phyloP scores from a whole-genome alignment of 768 basidiomycete genomes.

The Tulasnella sp. region DNA sequence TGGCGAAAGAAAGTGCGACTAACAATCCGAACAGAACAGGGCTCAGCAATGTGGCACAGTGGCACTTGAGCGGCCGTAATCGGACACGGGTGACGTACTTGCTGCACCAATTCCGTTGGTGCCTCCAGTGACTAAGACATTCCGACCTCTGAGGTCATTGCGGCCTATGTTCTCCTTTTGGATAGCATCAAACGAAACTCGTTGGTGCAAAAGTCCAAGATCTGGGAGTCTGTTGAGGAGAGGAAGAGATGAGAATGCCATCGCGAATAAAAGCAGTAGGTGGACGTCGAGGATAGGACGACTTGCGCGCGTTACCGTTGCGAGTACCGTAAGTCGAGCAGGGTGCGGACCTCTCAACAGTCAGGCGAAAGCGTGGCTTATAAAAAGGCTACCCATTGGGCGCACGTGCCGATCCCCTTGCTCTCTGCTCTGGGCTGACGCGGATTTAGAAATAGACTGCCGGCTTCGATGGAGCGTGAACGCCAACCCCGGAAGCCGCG shows the following conservation, averaged over 20 bases:
- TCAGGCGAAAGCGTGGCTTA: too few relatives aligned
- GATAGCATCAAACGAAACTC: not conserved
- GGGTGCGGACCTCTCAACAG: too few relatives aligned
- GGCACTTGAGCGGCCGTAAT: not conserved
- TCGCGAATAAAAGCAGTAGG: not conserved
- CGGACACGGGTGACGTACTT: not conserved
- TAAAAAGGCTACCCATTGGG: too few relatives aligned
- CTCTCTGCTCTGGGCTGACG: too few relatives aligned
- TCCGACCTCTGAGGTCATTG: conserved; percentile 7
- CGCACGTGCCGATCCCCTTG: too few relatives aligned
- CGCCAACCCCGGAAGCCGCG: not conserved
- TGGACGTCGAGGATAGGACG: not conserved
- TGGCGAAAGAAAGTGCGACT: conserved; percentile 7
- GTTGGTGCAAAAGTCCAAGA: not conserved
- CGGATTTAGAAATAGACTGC: too few relatives aligned
- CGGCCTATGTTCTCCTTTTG: not conserved
- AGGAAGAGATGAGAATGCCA: not conserved
- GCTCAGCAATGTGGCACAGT: not conserved
- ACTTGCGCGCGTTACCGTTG: not conserved
- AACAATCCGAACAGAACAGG: not conserved
- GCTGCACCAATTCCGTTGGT: conserved; percentile 17
- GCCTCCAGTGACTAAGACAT: conserved; percentile 12
- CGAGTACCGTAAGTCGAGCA: too few relatives aligned
- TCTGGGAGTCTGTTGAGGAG: not conserved
- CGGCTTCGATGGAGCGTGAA: not conserved